Evolutionary conservation across 78 protist species (phyloP).

Genomic region (Chrysochromulina parva): DNA sequence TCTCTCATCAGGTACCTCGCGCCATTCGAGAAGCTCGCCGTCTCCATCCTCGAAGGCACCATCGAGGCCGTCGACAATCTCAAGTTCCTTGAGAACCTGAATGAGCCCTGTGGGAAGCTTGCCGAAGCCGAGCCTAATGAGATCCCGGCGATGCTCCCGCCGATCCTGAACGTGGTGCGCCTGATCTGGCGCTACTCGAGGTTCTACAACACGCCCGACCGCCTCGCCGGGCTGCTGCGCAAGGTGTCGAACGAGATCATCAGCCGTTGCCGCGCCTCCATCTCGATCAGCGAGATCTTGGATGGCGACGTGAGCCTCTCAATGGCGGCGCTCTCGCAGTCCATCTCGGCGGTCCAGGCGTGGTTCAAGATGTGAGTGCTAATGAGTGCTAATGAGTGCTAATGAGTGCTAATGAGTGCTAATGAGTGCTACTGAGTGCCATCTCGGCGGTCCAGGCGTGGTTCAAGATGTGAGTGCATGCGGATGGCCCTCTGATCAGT

Average conservation of each 20-base stretch:
- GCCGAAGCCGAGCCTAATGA: constrained; percentile 51
- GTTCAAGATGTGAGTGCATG: no score
- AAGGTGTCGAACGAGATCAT: constrained; percentile 76
- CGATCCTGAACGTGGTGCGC: constrained; percentile 56
- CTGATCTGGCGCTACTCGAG: constrained; percentile 63
- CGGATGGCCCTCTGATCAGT: no score
- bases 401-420: no score
- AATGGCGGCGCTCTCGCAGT: constrained; percentile 32
- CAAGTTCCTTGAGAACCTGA: constrained; percentile 56
- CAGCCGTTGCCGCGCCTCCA: constrained; percentile 60
- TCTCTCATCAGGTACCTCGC: no score
- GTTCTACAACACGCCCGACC: constrained; percentile 66
- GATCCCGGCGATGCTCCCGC: constrained; percentile 63
- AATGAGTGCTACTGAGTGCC: no score
- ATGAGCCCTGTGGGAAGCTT: constrained; percentile 68
- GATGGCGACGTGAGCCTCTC: constrained; percentile 53
- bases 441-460: no score
- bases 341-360: constrained; percentile 50
- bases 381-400: no score
- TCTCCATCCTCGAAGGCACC: constrained; percentile 25
- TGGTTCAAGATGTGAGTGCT: no score
- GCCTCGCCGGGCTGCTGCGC: constrained; percentile 62
- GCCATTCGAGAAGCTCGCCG: constrained; percentile 63
- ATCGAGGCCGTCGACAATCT: constrained; percentile 73
- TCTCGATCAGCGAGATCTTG: constrained; percentile 69